Evolutionary conservation across 2,329 filamentous ascomycete genomes (phyloP).

Genomic region (Xylaria sp.): DNA sequence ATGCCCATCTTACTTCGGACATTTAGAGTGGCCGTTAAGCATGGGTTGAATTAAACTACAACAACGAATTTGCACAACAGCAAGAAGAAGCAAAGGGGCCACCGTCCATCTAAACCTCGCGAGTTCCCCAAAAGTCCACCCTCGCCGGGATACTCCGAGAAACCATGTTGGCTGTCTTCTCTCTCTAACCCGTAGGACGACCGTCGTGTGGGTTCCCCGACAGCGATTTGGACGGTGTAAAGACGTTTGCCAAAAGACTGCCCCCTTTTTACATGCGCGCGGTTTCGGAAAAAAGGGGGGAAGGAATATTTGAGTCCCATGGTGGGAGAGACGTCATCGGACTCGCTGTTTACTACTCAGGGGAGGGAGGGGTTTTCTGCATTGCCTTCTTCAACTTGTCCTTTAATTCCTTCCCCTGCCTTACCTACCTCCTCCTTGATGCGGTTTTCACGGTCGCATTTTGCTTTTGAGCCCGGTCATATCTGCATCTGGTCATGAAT

Average conservation of each 20-base stretch:
- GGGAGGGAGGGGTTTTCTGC: background rate
- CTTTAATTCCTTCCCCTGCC: constrained; percentile 1
- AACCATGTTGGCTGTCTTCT: constrained; percentile 55
- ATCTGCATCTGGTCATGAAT: constrained; percentile 11
- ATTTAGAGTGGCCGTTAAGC: background rate
- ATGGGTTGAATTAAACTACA: background rate
- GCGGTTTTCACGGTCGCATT: no score
- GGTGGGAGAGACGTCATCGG: constrained; percentile 60
- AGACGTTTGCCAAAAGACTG: no score
- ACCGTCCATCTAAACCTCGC: constrained; percentile 8
- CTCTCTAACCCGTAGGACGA: constrained; percentile 33
- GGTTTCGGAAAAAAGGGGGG: constrained; percentile 11
- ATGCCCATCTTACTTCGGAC: background rate
- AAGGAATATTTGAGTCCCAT: constrained; percentile 35
- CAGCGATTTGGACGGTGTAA: constrained; percentile 37
- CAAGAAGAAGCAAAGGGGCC: background rate
- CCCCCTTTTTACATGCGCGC: no score
- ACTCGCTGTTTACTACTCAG: constrained; percentile 8
- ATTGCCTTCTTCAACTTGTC: constrained; percentile 1
- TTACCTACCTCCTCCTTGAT: no score
- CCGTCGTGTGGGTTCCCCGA: constrained; percentile 37
- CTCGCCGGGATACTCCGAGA: background rate
- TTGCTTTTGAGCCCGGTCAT: no score
- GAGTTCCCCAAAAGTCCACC: background rate
- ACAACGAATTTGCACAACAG: background rate